Evolutionary conservation across 257 asterid species (phyloP), one percentile per base, ranked within the genome.

Genomic region (Gentiana macrophylla): DNA sequence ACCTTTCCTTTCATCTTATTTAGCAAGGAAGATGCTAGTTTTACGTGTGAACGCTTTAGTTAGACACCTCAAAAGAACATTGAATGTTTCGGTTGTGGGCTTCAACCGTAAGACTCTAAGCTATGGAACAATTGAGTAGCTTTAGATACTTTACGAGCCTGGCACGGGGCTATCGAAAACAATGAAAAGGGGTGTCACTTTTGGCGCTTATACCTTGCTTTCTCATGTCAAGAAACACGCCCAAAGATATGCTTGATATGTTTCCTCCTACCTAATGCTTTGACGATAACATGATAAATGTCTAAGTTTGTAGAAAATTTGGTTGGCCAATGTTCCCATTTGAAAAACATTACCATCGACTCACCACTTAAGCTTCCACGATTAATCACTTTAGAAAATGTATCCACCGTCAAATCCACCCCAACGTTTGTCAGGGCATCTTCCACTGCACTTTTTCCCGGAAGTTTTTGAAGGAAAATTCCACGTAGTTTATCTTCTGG

Each of bases 401-500:
- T 43, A 33, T 83, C 86, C 13, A 47, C 62, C 8, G 77, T 76
- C 35, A 85, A 13, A 56, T 87, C 86, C 1, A 84, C 80, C 15
- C 53, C 81, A 62, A 77, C 80, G 35, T 63, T 60, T 34, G 63
- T 60, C 41, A 24, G 87, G 57, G 92, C 94, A 8, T 69, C 61
- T 32, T 58, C 69, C 57, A 69, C 64, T 34, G 85, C 85, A 35
- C 65, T 3, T 66, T 55, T 77, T 4, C 94, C 77, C 24, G 24
- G 34, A 38, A 84, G 62, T 55, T 83, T 84, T 67, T 79, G 96
- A 55, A 91, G 69, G 67, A 91, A 91, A 62, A 91, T 72, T 11
- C 96, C 98, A 2, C 92, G 81, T 46, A 87, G 72, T 62, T 83
- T 91, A 45, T 91, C 95, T 63, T 82, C 96, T 1, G 94, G 89